Conservation (phyloP, 345 rosid species). For the Punica granatum region DNA sequence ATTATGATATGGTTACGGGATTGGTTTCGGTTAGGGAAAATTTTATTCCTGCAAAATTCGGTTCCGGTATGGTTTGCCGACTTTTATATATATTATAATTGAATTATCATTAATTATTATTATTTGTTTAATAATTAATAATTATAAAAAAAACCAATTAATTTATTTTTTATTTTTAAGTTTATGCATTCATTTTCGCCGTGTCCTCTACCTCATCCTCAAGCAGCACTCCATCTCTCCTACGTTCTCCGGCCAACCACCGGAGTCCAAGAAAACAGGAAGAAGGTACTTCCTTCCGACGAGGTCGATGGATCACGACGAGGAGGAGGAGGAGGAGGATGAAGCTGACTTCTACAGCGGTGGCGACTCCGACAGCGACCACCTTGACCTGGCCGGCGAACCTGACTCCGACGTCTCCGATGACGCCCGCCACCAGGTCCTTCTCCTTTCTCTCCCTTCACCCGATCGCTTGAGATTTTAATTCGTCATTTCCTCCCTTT, state of each 20-base stretch:
- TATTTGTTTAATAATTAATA: too few species aligned
- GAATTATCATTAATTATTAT: too few species aligned
- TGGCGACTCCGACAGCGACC: slow-evolving; percentile 1
- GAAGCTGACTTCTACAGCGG: background rate
- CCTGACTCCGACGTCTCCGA: background rate
- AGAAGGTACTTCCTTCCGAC: background rate
- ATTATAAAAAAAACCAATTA: background rate
- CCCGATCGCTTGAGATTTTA: too few species aligned
- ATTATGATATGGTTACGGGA: too few species aligned
- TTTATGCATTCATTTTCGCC: background rate
- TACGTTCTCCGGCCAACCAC: background rate
- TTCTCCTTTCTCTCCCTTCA: background rate
- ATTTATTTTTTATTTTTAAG: background rate
- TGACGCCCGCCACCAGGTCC: background rate
- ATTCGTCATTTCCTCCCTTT: too few species aligned
- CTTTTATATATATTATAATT: too few species aligned
- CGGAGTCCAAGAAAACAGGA: background rate
- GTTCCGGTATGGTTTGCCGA: too few species aligned
- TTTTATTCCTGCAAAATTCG: too few species aligned
- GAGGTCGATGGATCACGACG: background rate
- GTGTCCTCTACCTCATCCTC: background rate
- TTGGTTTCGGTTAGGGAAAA: too few species aligned
- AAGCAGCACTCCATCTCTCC: background rate
- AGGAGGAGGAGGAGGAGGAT: background rate
- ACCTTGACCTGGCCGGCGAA: background rate